Evolutionary conservation across 805 yeast genomes (phyloP), one percentile per base, ranked within the genome.

Genomic region (Saturnispora bothae): DNA sequence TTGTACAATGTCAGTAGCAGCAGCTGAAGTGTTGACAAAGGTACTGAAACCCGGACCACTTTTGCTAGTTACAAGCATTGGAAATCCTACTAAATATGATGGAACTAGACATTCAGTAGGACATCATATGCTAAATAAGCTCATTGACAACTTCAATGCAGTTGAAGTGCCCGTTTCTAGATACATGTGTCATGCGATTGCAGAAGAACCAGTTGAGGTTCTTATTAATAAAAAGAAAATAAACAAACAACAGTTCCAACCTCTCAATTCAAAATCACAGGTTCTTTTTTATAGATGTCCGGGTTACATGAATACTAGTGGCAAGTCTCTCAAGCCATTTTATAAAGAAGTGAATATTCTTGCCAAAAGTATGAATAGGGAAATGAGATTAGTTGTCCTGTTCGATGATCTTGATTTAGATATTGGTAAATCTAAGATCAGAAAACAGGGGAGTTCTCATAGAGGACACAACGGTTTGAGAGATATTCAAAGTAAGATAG

Each of bases 391-490:
- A 42, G 65, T 85, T 2, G 69, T 85, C 0, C 49, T 86, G 1
- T 94, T 83, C 52, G 96, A 88, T 54, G 96, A 88, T 47, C 53
- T 86, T 32, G 78, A 76, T 42, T 53, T 77, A 12, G 71, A 69
- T 0, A 46, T 77, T 3, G 96, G 96, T 0, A 70, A 73, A 38
- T 62, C 76, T 16, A 80, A 80, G 48, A 53, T 80, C 1, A 64
- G 89, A 33, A 63, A 60, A 14, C 77, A 75, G 12, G 70, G 73
- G 1, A 65, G 79, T 0, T 71, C 83, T 31, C 66, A 76, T 13
- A 64, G 92, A 32, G 96, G 95, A 0, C 97, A 88, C 50, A 85
- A 84, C 51, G 96, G 96, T 0, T 63, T 88, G 20, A 68, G 69
- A 43, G 72, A 80, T 29, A 68, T 88, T 3, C 69, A 68, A 31